These are phyloP conservation scores for Globisporangium paddicum DNA, from an alignment of 352 stramenopile species.

Conservation along the genomic window DNA sequence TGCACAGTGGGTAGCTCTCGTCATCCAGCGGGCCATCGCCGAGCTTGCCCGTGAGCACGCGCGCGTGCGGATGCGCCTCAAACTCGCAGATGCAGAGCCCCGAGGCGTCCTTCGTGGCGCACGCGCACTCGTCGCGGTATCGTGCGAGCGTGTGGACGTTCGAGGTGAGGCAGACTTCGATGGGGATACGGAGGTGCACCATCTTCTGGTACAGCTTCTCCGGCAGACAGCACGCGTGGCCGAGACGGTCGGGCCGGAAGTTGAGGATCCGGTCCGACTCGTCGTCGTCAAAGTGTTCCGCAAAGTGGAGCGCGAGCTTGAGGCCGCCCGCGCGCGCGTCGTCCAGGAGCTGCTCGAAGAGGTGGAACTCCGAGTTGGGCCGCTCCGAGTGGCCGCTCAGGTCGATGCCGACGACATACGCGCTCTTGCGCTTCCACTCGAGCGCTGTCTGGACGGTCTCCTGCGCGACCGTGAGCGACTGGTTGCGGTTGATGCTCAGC, in stretches of 20 bases:
- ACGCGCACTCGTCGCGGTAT: constrained; percentile 39
- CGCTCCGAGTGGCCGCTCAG: constrained; percentile 80
- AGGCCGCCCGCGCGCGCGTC: constrained; percentile 65
- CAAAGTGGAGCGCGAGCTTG: constrained; percentile 90
- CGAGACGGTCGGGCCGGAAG: constrained; percentile 90
- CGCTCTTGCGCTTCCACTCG: constrained; percentile 40
- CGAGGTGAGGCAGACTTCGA: constrained; percentile 93
- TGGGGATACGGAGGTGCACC: constrained; percentile 65
- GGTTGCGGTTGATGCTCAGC: constrained; percentile 80
- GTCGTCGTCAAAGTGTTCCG: constrained; percentile 84
- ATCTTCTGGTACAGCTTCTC: constrained; percentile 69
- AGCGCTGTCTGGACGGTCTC: constrained; percentile 61
- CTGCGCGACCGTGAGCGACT: constrained; percentile 52
- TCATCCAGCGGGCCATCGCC: neutral
- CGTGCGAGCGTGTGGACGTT: constrained; percentile 92
- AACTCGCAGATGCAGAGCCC: constrained; percentile 65
- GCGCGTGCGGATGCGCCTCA: constrained; percentile 73
- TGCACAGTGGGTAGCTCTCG: constrained; percentile 67
- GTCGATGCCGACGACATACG: constrained; percentile 80
- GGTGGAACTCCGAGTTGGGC: constrained; percentile 76
- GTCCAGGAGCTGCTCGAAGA: constrained; percentile 78
- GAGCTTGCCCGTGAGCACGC: constrained; percentile 36
- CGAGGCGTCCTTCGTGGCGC: constrained; percentile 35
- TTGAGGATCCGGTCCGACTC: constrained; percentile 80
- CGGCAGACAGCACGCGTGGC: constrained; percentile 87